Conservation (phyloP, 2,329 filamentous ascomycete species). For the Biscogniauxia mediterranea region DNA sequence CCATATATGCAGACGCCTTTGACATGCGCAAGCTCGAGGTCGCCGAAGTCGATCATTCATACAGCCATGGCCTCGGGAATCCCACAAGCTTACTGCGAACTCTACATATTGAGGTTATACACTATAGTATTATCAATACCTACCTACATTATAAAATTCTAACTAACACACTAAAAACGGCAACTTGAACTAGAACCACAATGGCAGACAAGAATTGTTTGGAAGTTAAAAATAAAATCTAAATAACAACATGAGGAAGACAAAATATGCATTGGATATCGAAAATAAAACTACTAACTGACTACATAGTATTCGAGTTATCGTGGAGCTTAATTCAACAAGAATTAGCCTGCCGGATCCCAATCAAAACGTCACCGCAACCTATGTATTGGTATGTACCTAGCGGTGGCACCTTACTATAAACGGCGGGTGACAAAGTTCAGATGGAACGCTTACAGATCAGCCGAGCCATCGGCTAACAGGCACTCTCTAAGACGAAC, state of each 20-base stretch:
- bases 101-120: not conserved
- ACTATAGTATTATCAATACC: not conserved
- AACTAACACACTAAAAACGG: not conserved
- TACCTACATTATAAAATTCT: too few relatives aligned
- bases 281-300: not conserved
- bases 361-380: not conserved
- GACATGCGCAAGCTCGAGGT: not conserved
- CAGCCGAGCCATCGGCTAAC: not conserved
- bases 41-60: not conserved
- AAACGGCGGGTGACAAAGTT: not conserved
- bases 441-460: not conserved
- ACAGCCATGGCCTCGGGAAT: not conserved
- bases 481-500: not conserved
- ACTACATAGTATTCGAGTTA: not conserved
- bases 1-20: not conserved
- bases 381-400: not conserved
- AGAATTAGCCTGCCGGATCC: not conserved
- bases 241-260: too few relatives aligned
- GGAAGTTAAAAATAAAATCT: not conserved
- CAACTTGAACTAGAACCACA: not conserved
- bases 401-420: not conserved
- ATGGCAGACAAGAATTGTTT: not conserved
- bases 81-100: not conserved
- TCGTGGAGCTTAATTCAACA: not conserved
- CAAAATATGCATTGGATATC: too few relatives aligned